Evolutionary conservation across 2,329 filamentous ascomycete species (phyloP), one percentile per base, ranked within the genome.

Genomic region (Epichloe festucae): DNA sequence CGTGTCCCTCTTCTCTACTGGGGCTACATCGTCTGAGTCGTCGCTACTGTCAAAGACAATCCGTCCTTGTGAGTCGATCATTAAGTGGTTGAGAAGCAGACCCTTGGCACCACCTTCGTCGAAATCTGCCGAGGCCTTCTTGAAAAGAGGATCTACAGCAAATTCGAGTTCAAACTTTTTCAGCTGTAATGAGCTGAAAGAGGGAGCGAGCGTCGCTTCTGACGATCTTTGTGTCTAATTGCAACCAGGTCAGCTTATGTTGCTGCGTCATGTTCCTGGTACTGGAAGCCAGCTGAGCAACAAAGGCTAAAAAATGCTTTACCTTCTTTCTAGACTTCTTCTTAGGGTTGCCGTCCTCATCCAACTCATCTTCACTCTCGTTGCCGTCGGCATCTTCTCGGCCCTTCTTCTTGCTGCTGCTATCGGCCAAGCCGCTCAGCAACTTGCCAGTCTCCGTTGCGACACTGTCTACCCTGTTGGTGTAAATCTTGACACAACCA

Each of bases 41-140:
- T 98, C 91, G 63, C 90, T 97, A 71, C 91, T 97, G 70, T 98
- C 93, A 63, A 98, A 98, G 5, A 98, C 90, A 55, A 98, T 98
- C 38, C 91, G 81, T 42, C 93, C 93, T 57, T 89, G 82, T 2
- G 81, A 80, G 67, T 98, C 93, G 57, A 98, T 96, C 63, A 91
- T 88, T n/a, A 98, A 75, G 67, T 98, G 91, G 63, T 98, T 98
- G 35, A 98, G 77, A 19, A 98, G 75, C 42, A 98, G 75, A 19
- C 93, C 93, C 68, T 97, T 98, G 52, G 93, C 93, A 52, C 93
- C 93, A 19, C 93, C 93, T 70, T 98, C 93, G 64, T 98, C 93
- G 58, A 98, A 98, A 70, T 98, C 93, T 43, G 93, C 93, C 5
- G 91, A 95, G 0, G 91, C 91, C 64, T 98, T 98, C 65, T 98